phyloP scores from a whole-genome alignment of 2,329 filamentous ascomycete species.

The Aspergillus glaucus region DNA sequence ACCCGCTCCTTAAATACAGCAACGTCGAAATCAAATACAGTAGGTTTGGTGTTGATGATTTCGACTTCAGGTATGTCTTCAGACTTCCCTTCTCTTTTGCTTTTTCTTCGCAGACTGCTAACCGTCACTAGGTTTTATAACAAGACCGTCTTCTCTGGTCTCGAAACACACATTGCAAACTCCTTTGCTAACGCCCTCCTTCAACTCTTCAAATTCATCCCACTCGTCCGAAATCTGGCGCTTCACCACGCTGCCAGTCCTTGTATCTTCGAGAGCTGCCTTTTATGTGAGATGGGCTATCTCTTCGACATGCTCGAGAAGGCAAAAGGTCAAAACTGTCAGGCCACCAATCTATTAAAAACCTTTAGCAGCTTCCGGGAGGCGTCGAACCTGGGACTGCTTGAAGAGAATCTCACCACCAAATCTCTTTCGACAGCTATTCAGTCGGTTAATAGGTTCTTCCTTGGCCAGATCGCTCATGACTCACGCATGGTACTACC shows the following conservation, averaged over 20 bases:
- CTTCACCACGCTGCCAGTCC: conserved; percentile 81
- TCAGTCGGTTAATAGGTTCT: conserved; percentile 77
- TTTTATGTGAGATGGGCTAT: conserved; percentile 91
- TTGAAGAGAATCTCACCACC: conserved; percentile 75
- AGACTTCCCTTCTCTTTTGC: conserved; percentile 61
- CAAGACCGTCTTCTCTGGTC: conserved; percentile 79
- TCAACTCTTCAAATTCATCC: conserved; percentile 87
- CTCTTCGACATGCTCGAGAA: conserved; percentile 98
- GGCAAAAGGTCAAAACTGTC: conserved; percentile 85
- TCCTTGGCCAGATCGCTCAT: conserved; percentile 71
- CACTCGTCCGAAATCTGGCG: conserved; percentile 77
- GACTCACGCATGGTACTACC: conserved; percentile 67
- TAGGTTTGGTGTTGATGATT: conserved; percentile 98
- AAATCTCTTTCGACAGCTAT: conserved; percentile 73
- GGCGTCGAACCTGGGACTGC: conserved; percentile 67
- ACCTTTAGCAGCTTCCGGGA: conserved; percentile 78
- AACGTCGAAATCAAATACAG: conserved; percentile 98
- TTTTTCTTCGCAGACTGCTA: conserved; percentile 45
- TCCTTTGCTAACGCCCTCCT: conserved; percentile 91
- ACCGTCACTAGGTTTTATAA: conserved; percentile 69
- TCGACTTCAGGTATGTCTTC: conserved; percentile 93
- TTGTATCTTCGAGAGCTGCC: conserved; percentile 74
- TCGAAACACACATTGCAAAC: conserved; percentile 95
- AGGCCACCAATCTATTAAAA: conserved; percentile 90
- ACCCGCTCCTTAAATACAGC: conserved; percentile 82